Evolutionary conservation across 2,329 filamentous ascomycete genomes (phyloP).

Genomic region (Bipolaris oryzae): DNA sequence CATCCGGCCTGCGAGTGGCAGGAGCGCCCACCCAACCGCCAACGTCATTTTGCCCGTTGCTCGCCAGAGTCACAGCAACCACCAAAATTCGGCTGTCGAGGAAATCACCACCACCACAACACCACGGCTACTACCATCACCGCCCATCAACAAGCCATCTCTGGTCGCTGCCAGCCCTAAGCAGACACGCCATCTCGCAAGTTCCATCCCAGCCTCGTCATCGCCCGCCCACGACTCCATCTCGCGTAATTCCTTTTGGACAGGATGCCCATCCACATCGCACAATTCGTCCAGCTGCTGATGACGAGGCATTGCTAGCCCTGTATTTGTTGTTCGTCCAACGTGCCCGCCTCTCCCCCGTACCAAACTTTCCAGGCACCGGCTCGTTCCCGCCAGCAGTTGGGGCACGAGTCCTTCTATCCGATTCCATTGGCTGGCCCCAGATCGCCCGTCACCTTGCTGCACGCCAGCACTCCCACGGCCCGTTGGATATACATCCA

Average conservation of each 20-base stretch:
- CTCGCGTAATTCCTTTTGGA: constrained; percentile 24
- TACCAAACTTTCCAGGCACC: constrained; percentile 36
- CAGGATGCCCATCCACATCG: constrained; percentile 25
- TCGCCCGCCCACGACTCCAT: constrained; percentile 13
- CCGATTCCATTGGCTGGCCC: constrained; percentile 41
- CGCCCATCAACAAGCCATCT: constrained; percentile 1
- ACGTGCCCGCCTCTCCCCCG: constrained; percentile 37
- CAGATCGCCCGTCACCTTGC: constrained; percentile 24
- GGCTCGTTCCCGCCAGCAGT: constrained; percentile 38
- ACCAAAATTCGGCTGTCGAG: constrained; percentile 1
- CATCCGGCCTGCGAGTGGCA: constrained; percentile 12
- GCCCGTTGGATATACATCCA: constrained; percentile 46
- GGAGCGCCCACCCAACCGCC: constrained; percentile 21
- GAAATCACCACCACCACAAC: neutral
- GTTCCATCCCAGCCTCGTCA: constrained; percentile 3
- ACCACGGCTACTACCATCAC: neutral
- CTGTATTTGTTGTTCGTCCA: constrained; percentile 32
- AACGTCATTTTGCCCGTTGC: constrained; percentile 13
- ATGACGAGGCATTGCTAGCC: constrained; percentile 28
- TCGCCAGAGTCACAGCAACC: neutral
- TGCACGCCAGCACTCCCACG: constrained; percentile 29
- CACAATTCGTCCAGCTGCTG: constrained; percentile 22
- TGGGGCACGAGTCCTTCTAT: constrained; percentile 37
- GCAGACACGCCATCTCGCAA: neutral
- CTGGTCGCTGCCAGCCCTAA: neutral